Conservation (phyloP, 129 eudicot genomes). For the Flaveria ramosissima region DNA sequence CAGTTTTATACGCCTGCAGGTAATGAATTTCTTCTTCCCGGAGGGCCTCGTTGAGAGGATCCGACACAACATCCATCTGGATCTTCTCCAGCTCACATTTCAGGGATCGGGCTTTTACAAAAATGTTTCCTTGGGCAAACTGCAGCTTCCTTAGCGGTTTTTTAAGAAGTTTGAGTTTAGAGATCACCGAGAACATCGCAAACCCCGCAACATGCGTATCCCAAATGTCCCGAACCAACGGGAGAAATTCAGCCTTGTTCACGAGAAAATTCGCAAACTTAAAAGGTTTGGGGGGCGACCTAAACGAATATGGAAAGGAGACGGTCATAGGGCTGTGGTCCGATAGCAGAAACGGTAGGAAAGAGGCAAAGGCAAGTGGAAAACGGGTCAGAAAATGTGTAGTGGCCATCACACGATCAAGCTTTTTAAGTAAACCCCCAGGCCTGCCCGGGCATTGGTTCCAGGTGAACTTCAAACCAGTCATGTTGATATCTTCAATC, state of each 20-base stretch:
- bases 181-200: background rate
- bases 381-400: background rate
- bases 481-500: background rate
- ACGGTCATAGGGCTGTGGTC: background rate
- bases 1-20: background rate
- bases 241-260: background rate
- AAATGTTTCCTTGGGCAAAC: background rate
- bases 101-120: background rate
- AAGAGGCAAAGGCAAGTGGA: background rate
- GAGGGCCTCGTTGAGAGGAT: background rate
- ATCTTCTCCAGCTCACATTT: background rate
- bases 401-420: background rate
- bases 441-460: too few species aligned
- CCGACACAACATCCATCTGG: background rate
- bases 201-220: background rate
- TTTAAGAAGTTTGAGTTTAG: background rate
- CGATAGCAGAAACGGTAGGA: background rate
- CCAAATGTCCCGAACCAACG: background rate
- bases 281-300: background rate
- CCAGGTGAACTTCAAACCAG: too few species aligned
- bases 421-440: too few species aligned
- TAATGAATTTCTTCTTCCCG: background rate
- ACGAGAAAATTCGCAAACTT: background rate
- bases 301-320: fast-evolving
- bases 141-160: background rate